Percentiles rank a stretch among this genome's conserved stretches.
Evolutionary conservation across 1,139 yeast genomes (phyloP).

Genomic region (Pichia sp.): DNA sequence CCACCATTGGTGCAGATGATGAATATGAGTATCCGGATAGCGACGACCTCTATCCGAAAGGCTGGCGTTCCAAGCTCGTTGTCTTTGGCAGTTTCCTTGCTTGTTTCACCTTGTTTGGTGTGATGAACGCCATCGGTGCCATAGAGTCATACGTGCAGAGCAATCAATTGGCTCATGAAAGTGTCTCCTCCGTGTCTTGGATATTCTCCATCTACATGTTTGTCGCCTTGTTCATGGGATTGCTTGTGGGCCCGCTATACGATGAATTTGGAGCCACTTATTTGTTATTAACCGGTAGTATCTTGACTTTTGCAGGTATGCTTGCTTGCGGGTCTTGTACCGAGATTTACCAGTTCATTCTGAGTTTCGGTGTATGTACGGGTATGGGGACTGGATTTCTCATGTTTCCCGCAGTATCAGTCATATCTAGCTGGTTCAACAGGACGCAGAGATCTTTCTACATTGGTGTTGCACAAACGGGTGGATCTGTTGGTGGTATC

Average conservation of each 20-base stretch:
- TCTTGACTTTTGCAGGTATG: constrained; percentile 25
- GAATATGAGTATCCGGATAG: constrained; percentile 6
- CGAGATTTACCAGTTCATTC: constrained; percentile 38
- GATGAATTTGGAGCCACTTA: constrained; percentile 47
- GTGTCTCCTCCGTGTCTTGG: constrained; percentile 45
- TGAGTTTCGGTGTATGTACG: constrained; percentile 43
- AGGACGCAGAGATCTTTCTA: constrained; percentile 44
- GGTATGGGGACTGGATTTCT: constrained; percentile 54
- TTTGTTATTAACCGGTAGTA: constrained; percentile 39
- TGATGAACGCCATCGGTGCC: constrained; percentile 60
- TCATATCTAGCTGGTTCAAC: constrained; percentile 20
- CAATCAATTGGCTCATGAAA: constrained; percentile 40
- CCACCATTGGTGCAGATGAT: background rate
- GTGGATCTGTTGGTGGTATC: constrained; percentile 60
- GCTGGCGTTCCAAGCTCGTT: constrained; percentile 30
- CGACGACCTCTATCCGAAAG: constrained; percentile 19
- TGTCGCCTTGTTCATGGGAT: constrained; percentile 49
- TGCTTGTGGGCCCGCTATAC: constrained; percentile 55
- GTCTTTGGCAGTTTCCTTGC: constrained; percentile 61
- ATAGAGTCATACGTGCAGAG: constrained; percentile 54
- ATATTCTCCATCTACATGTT: constrained; percentile 54
- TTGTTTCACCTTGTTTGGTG: constrained; percentile 54
- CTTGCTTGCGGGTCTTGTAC: constrained; percentile 18
- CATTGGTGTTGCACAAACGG: constrained; percentile 52
- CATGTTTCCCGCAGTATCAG: constrained; percentile 48